Conservation (phyloP, 805 yeast genomes). For the Lachancea fermentati region DNA sequence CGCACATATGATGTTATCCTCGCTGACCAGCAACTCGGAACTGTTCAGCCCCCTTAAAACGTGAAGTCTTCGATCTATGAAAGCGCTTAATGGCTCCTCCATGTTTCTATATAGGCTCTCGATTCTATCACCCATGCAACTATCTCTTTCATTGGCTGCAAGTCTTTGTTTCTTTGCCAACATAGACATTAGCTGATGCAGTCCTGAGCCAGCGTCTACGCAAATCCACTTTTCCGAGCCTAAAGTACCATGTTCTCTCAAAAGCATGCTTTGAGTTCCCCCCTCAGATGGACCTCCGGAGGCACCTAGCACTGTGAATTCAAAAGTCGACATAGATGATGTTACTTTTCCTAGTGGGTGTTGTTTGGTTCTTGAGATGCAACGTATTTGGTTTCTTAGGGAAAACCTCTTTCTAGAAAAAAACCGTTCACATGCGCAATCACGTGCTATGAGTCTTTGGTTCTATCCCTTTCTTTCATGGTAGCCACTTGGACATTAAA, state of each 20-base stretch:
- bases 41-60: conserved; percentile 16
- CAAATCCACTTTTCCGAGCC: conserved; percentile 41
- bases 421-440: too few species aligned
- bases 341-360: neutral
- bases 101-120: conserved; percentile 22
- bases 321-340: conserved; percentile 35
- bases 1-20: conserved; percentile 25
- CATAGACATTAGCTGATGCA: conserved; percentile 48
- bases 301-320: conserved; percentile 65
- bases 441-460: too few species aligned
- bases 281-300: conserved; percentile 83
- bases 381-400: neutral
- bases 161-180: conserved; percentile 11
- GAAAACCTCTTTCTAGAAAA: neutral
- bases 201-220: conserved; percentile 78
- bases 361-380: neutral
- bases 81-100: conserved; percentile 18
- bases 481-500: too few species aligned
- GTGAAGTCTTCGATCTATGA: conserved; percentile 9
- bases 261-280: conserved; percentile 58
- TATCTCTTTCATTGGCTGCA: neutral
- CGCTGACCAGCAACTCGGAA: conserved; percentile 9
- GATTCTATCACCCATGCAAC: conserved; percentile 7
- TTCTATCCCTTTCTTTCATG: too few species aligned
- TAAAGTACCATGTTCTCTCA: conserved; percentile 45